Evolutionary conservation across 306 rosid genomes (phyloP).

Genomic region (Vachellia collinsii): DNA sequence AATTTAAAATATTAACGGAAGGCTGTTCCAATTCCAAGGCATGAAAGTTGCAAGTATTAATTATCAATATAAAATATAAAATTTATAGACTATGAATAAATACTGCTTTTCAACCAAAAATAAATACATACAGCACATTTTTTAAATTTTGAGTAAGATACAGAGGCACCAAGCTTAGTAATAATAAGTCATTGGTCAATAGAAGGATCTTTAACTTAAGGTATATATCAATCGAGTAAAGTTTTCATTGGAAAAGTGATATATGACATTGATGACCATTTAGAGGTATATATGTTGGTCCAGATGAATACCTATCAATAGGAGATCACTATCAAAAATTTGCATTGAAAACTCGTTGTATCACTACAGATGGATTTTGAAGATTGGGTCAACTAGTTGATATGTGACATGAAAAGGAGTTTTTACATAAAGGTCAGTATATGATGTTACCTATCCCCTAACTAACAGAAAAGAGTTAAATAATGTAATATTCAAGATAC

Average conservation of each 20-base stretch:
- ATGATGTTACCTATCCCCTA: neutral
- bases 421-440: neutral
- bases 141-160: neutral
- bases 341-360: neutral
- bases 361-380: neutral
- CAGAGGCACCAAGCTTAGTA: neutral
- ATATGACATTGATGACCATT: neutral
- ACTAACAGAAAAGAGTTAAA: neutral
- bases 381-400: neutral
- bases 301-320: neutral
- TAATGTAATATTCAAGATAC: neutral
- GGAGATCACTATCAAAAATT: neutral
- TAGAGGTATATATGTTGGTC: neutral
- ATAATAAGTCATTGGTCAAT: neutral
- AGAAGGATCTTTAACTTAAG: neutral
- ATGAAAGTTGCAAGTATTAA: neutral
- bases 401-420: neutral
- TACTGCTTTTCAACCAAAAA: neutral
- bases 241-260: neutral
- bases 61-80: neutral
- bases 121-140: neutral
- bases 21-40: neutral
- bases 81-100: neutral
- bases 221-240: neutral
- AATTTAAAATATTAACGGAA: neutral